phyloP scores from a whole-genome alignment of 2,329 filamentous ascomycete genomes.

The Sporothrix pseudoabietina region DNA sequence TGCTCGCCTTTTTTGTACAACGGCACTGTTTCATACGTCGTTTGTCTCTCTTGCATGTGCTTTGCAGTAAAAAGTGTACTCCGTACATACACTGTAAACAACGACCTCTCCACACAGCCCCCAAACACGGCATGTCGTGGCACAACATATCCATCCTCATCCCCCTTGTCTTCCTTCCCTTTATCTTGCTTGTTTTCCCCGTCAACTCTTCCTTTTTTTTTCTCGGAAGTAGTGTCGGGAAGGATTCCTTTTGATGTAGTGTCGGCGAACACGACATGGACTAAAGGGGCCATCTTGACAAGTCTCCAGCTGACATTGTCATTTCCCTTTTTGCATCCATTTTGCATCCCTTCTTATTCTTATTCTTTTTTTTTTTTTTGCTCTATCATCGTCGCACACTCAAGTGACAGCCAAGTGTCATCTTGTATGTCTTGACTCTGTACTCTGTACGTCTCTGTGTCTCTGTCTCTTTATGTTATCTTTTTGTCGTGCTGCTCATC shows the following conservation, averaged over 20 bases:
- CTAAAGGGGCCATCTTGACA: not conserved
- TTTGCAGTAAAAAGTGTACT: too few relatives aligned
- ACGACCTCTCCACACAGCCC: not conserved
- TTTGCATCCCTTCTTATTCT: not conserved
- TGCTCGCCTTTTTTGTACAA: conserved; percentile 10
- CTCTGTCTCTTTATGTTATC: not conserved
- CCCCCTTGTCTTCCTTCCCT: not conserved
- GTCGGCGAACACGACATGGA: not conserved
- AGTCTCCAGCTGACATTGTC: not conserved
- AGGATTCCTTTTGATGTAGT: not conserved
- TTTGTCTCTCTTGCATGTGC: not conserved
- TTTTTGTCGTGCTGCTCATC: not conserved
- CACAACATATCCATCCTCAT: not conserved
- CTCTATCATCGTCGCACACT: not conserved
- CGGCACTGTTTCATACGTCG: conserved; percentile 7
- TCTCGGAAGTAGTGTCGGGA: not conserved
- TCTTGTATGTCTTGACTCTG: conserved; percentile 14
- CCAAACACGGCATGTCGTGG: conserved; percentile 17
- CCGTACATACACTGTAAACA: not conserved
- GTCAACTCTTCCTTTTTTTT: not conserved
- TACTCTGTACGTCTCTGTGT: not conserved
- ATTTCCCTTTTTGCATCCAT: not conserved
- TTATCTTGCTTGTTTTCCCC: not conserved
- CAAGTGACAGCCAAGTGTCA: not conserved
- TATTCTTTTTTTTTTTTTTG: not conserved